Percentiles rank a stretch among this genome's conserved stretches.
phyloP scores from a whole-genome alignment of 2,329 filamentous ascomycete species.

The Ceratocystis colombiana region DNA sequence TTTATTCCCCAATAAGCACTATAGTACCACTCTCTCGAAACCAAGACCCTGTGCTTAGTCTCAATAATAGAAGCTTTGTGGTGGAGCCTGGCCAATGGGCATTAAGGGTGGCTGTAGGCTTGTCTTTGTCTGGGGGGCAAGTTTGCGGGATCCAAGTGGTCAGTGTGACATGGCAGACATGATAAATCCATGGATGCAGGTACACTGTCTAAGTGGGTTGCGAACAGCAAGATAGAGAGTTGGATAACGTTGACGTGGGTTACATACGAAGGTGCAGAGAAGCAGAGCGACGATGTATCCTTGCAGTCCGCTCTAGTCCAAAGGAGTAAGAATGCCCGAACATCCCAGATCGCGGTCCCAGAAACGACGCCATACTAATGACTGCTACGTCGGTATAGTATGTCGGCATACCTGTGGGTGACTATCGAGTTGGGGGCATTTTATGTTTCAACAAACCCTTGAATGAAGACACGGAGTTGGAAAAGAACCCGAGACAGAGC shows the following conservation, averaged over 20 bases:
- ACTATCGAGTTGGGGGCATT: background rate
- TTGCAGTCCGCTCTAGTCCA: background rate
- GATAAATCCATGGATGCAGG: conserved; percentile 1
- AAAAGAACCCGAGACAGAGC: background rate
- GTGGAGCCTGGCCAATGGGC: background rate
- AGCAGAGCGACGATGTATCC: background rate
- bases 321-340: background rate
- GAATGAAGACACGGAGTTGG: background rate
- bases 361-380: background rate
- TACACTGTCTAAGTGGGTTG: background rate
- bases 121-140: conserved; percentile 5
- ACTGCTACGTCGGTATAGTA: background rate
- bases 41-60: background rate
- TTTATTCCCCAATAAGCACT: background rate
- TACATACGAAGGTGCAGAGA: background rate
- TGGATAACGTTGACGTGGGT: no score
- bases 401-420: background rate
- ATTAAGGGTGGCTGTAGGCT: background rate
- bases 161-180: conserved; percentile 1
- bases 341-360: conserved; percentile 1
- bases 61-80: conserved; percentile 1
- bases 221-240: background rate
- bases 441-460: background rate
- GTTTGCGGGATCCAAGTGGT: background rate
- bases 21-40: background rate